Evolutionary conservation across 2,329 filamentous ascomycete species (phyloP), one percentile per base, ranked within the genome.

Genomic region (Hypomyces rosellus): DNA sequence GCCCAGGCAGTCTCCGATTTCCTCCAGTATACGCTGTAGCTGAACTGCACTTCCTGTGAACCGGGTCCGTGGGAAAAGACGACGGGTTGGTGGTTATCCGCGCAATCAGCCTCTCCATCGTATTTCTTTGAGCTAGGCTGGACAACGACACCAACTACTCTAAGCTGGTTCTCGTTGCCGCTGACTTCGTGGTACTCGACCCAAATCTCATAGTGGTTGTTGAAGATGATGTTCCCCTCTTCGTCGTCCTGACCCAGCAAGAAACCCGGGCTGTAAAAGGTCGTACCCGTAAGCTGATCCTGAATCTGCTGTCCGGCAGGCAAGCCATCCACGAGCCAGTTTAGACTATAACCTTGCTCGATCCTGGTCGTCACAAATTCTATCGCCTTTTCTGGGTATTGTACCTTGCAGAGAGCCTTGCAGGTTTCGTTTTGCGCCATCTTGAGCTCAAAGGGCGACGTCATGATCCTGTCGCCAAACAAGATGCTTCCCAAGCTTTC

Each of bases 401-500:
- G 77, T 39, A 79, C 75, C 25, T 76, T 72, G 69, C 93, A 99
- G 3, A 95, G 75, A 14, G 78, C 69, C 67, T 92, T 93, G 74
- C 93, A 99, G 0, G 84, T 85, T 69, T 96, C 88, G 65, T 99
- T 93, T 55, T 82, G 74, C 49, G 73, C 82, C 91, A 99, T 96
- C 58, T 82, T 80, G 54, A 97, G 75, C 64, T 96, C 83, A 64
- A 95, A 96, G 0, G 92, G 89, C 34, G 92, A 97, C n/a, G 89
- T 95, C 73, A 89, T 89, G 72, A 99, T 99, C 50, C 93, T 83
- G 71, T 99, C 93, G 59, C 93, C 93, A 61, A 99, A 99, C 46
- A 99, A 72, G 65, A 99, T 99, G 75, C 92, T 96, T 20, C 93
- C 93, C 56, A 99, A 70, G 54, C 69, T 70, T 72, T 96, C 93